A percentile compares a stretch with the other conserved stretches of the same genome.
Evolutionary conservation across 2,329 filamentous ascomycete genomes (phyloP).

Genomic region (Albifimbria verrucaria): DNA sequence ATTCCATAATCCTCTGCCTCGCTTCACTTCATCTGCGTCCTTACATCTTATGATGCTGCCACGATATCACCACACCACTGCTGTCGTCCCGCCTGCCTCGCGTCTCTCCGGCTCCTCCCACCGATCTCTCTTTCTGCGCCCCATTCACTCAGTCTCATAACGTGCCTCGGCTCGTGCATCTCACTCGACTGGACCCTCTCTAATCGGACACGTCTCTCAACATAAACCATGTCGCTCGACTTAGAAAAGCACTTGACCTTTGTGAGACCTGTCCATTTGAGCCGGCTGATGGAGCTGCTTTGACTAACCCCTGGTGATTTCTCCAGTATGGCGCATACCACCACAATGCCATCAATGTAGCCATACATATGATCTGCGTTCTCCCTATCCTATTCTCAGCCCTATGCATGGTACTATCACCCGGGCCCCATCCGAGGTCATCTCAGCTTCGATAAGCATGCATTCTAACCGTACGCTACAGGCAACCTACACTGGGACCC

Average conservation of each 20-base stretch:
- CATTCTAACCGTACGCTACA: conserved; percentile 25
- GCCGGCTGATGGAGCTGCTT: background rate
- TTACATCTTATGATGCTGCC: background rate
- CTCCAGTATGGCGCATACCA: conserved; percentile 80
- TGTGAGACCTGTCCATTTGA: conserved; percentile 47
- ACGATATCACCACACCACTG: background rate
- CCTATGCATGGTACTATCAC: conserved; percentile 63
- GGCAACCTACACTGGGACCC: conserved; percentile 60
- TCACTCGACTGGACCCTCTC: no score
- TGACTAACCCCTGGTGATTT: background rate
- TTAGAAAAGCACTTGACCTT: conserved; percentile 80
- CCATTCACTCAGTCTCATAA: no score
- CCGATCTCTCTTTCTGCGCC: conserved; percentile 5
- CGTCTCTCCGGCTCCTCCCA: conserved; percentile 1
- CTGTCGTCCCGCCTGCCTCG: background rate
- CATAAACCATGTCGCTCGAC: conserved; percentile 60
- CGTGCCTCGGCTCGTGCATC: no score
- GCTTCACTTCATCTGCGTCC: background rate
- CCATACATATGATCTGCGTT: conserved; percentile 77
- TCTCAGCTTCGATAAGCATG: background rate
- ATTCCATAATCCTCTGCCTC: no score
- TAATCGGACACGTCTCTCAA: conserved; percentile 8
- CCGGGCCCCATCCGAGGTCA: background rate
- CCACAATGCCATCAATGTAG: conserved; percentile 71
- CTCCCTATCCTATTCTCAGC: conserved; percentile 70